A percentile compares a stretch with the other conserved stretches of the same genome.
Conservation (phyloP, 2,329 filamentous ascomycete species). For the Dothistroma pini region DNA sequence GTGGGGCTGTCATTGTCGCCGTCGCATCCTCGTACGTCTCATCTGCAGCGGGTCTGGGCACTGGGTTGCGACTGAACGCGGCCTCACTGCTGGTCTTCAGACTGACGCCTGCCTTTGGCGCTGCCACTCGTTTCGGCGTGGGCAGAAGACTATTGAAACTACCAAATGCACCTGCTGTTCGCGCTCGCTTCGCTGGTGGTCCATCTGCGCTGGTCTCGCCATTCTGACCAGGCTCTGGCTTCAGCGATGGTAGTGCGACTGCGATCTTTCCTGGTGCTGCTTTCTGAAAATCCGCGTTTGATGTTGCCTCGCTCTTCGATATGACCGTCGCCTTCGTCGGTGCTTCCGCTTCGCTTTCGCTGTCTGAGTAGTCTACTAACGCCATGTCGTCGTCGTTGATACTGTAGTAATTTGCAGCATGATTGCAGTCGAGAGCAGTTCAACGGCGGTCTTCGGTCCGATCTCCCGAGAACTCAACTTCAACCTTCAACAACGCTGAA, state of each 20-base stretch:
- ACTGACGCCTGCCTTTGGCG: constrained; percentile 58
- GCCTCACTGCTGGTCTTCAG: constrained; percentile 80
- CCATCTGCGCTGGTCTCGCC: constrained; percentile 43
- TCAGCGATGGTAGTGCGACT: constrained; percentile 66
- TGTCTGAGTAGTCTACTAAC: constrained; percentile 81
- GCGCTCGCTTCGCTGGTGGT: constrained; percentile 69
- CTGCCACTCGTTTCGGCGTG: constrained; percentile 63
- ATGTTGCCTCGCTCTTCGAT: constrained; percentile 19
- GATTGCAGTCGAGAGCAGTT: too few species aligned
- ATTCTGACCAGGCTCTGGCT: constrained; percentile 38
- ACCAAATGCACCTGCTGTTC: constrained; percentile 63
- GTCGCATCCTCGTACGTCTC: constrained; percentile 23
- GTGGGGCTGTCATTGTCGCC: constrained; percentile 31
- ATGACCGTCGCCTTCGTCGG: constrained; percentile 28
- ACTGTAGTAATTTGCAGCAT: too few species aligned
- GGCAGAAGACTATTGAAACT: constrained; percentile 86
- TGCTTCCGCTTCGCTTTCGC: constrained; percentile 57
- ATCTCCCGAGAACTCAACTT: too few species aligned
- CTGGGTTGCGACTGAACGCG: constrained; percentile 68
- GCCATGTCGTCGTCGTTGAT: constrained; percentile 52
- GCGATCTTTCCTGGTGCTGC: constrained; percentile 69
- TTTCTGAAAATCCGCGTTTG: constrained; percentile 37
- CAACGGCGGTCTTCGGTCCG: too few species aligned
- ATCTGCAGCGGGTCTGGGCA: constrained; percentile 38
- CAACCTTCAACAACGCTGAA: too few species aligned